Evolutionary conservation across 805 yeast species (phyloP).

Genomic region (Metschnikowia cubensis): DNA sequence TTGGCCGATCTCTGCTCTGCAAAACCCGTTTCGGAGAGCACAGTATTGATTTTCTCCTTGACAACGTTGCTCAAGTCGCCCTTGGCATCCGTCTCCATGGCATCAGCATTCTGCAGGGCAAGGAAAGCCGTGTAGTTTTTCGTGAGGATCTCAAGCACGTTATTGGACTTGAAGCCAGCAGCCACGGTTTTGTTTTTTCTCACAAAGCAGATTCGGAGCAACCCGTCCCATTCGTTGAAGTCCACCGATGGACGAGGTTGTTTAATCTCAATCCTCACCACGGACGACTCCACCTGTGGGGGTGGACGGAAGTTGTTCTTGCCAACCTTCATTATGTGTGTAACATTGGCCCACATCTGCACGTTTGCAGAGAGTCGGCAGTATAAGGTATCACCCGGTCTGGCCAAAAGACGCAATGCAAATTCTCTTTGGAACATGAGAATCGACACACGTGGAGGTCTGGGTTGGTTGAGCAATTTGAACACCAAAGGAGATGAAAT

Average conservation of each 20-base stretch:
- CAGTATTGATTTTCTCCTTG: constrained; percentile 66
- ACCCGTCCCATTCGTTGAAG: constrained; percentile 95
- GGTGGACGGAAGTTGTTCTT: constrained; percentile 96
- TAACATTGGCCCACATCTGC: constrained; percentile 99
- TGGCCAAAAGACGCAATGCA: constrained; percentile 86
- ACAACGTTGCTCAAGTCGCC: constrained; percentile 47
- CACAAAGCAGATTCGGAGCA: constrained; percentile 84
- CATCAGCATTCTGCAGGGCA: constrained; percentile 45
- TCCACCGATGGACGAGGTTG: constrained; percentile 92
- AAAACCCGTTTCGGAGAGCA: constrained; percentile 73
- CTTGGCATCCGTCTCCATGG: constrained; percentile 36
- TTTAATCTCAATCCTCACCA: constrained; percentile 89
- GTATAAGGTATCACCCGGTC: constrained; percentile 94
- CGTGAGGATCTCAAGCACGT: constrained; percentile 77
- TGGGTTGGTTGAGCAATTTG: constrained; percentile 83
- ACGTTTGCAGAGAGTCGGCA: constrained; percentile 94
- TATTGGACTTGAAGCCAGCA: constrained; percentile 84
- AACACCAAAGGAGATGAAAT: constrained; percentile 95
- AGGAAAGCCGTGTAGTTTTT: constrained; percentile 82
- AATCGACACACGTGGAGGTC: constrained; percentile 91
- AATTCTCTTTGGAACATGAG: constrained; percentile 98
- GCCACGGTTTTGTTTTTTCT: constrained; percentile 90
- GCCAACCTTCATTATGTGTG: constrained; percentile 98
- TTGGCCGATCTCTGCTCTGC: constrained; percentile 88
- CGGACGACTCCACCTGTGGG: constrained; percentile 96